A percentile compares a stretch with the other conserved stretches of the same genome.
Conservation (phyloP, 306 rosid species). For the Sindora glabra region DNA sequence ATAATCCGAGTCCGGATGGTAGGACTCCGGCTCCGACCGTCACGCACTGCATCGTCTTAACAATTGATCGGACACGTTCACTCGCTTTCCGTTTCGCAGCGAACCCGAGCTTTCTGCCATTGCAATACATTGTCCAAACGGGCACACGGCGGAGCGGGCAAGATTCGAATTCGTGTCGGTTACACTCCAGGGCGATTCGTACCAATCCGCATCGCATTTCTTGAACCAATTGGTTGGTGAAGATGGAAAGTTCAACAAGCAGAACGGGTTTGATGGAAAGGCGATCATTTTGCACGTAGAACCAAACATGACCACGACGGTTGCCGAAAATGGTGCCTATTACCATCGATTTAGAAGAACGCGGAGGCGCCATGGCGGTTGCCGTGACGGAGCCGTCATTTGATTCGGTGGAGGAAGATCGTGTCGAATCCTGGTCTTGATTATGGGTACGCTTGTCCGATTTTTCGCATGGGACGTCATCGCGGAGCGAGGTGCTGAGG, state of each 20-base stretch:
- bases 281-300: constrained; percentile 72
- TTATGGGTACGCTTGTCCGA: constrained; percentile 14
- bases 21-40: constrained; percentile 85
- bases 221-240: constrained; percentile 63
- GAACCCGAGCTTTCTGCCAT: constrained; percentile 61
- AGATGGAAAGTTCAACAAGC: constrained; percentile 69
- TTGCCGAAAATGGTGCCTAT: constrained; percentile 83
- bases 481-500: constrained; percentile 54
- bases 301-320: constrained; percentile 83
- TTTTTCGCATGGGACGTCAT: constrained; percentile 13
- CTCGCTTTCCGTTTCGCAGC: constrained; percentile 48
- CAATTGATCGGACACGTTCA: constrained; percentile 41
- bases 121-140: constrained; percentile 62
- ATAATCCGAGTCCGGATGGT: constrained; percentile 39
- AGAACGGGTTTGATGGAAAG: constrained; percentile 50
- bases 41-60: constrained; percentile 71
- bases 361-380: constrained; percentile 15
- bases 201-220: constrained; percentile 82
- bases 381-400: not conserved
- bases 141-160: constrained; percentile 68
- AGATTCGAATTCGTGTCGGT: constrained; percentile 21
- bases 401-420: constrained; percentile 27
- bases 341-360: constrained; percentile 68
- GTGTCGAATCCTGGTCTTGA: constrained; percentile 35
- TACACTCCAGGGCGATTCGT: constrained; percentile 70